Base-by-base conservation (phyloP, 108 stramenopile genomes). In the Discostella pseudostelligera region DNA sequence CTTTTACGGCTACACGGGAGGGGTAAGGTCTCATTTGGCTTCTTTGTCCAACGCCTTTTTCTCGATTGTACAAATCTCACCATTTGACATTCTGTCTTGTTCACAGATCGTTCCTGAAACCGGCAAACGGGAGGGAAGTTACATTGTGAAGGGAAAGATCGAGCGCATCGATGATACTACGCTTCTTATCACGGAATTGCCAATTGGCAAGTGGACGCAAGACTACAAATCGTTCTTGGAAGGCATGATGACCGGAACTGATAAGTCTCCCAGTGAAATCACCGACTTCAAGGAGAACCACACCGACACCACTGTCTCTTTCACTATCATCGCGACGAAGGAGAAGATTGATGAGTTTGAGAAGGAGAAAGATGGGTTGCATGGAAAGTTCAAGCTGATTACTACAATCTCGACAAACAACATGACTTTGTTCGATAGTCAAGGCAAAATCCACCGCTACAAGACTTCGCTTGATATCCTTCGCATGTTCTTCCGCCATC, bases 261-360 rank as follows among this genome's bases (percentile, higher is more conserved):
- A 81, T 39, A 84, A 87, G 55, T 53, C 55, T 46, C 80, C 79
- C 32, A 72, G 62, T 14, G 86, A 88, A 25, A 89, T 99, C 63
- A 85, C 83, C 61, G 97, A 96, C 70, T 98, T 99, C 79, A 80
- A 78, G 76, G 96, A 99, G 76, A 97, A 97, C 65, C 98, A 99
- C 81, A 99, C 99, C 7, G 97, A 98, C 59, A 89, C 92, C 25
- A 96, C 93, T 58, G 98, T 99, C 9, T 83, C 83, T 19, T 99
- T 99, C 70, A 96, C 92, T 29, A 63, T 99, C 13, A 88, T 66
- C 7, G 84, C 92, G 28, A 40, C 85, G 11, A 76, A 89, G 60
- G 94, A 81, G 39, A 84, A 71, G 60, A 87, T 98, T 57, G 94
- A 96, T 58, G 68, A 67, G 21, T 91, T 81, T 55, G 95, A 95